Evolutionary conservation across 1,284 basidiomycete genomes (phyloP).

Genomic region (Ustilago vetiveriae): DNA sequence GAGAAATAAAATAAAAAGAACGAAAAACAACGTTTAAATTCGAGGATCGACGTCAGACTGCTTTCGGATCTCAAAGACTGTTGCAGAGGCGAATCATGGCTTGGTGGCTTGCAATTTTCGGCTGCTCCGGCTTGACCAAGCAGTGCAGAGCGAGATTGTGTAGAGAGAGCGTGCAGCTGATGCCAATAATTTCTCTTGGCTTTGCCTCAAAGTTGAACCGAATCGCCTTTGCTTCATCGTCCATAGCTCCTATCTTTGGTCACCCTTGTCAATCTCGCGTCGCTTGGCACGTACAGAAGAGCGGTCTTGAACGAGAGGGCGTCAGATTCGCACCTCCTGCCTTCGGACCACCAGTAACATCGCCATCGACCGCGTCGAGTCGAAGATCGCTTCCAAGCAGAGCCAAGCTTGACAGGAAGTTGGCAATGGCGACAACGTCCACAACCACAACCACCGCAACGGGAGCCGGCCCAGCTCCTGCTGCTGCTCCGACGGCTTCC

Average conservation of each 20-base stretch:
- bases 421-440: conserved; percentile 6
- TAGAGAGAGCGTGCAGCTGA: no score
- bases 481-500: conserved; percentile 6
- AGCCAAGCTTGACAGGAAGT: no score
- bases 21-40: conserved; percentile 4
- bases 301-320: no score
- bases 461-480: neutral
- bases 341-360: neutral
- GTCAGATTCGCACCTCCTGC: no score
- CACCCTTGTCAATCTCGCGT: no score
- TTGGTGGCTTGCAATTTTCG: neutral
- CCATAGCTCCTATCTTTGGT: no score
- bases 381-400: no score
- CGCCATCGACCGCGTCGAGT: neutral
- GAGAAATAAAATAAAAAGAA: neutral
- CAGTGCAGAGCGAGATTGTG: neutral
- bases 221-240: no score
- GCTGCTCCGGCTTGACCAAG: neutral
- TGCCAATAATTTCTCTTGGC: no score
- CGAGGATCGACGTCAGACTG: neutral
- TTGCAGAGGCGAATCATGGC: no score
- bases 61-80: conserved; percentile 14
- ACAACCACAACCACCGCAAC: conserved; percentile 7
- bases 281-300: no score
- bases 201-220: no score